Percentiles rank a stretch among this genome's conserved stretches.
phyloP scores from a whole-genome alignment of 225 moss, liverwort and hornwort genomes.

The Climacium dendroides region DNA sequence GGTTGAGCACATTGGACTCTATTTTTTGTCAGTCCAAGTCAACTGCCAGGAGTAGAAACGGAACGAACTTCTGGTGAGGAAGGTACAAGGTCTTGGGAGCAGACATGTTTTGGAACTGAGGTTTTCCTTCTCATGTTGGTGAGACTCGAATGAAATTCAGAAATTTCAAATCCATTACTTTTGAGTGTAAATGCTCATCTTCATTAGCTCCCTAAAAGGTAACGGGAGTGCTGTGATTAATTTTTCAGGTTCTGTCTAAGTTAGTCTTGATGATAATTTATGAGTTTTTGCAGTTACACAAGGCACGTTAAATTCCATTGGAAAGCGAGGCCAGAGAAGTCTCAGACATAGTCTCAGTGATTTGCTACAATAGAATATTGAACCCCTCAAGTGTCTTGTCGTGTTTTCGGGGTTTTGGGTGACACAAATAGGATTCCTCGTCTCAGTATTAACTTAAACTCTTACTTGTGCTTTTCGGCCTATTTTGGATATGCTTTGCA shows the following conservation, averaged over 20 bases:
- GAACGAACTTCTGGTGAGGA: not conserved
- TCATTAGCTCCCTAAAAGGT: not conserved
- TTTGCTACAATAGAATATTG: not conserved
- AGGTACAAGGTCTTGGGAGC: not conserved
- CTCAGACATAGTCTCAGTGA: no score
- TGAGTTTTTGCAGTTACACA: not conserved
- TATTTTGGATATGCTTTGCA: not conserved
- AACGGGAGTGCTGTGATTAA: not conserved
- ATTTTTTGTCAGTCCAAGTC: not conserved
- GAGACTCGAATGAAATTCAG: not conserved
- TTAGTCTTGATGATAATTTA: not conserved
- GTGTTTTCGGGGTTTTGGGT: not conserved
- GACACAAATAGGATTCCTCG: no score
- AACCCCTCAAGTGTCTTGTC: not conserved
- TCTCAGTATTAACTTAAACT: no score
- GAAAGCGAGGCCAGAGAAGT: not conserved
- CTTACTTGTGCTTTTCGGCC: not conserved
- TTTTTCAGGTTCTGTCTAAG: not conserved
- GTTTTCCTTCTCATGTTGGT: not conserved
- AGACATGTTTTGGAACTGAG: not conserved
- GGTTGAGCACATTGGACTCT: not conserved
- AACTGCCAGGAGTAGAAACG: not conserved
- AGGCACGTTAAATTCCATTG: not conserved
- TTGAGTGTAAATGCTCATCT: not conserved
- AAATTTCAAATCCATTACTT: not conserved